These are phyloP conservation scores for Sesbania bispinosa DNA, from an alignment of 306 rosid genomes.

Conservation along the genomic window DNA sequence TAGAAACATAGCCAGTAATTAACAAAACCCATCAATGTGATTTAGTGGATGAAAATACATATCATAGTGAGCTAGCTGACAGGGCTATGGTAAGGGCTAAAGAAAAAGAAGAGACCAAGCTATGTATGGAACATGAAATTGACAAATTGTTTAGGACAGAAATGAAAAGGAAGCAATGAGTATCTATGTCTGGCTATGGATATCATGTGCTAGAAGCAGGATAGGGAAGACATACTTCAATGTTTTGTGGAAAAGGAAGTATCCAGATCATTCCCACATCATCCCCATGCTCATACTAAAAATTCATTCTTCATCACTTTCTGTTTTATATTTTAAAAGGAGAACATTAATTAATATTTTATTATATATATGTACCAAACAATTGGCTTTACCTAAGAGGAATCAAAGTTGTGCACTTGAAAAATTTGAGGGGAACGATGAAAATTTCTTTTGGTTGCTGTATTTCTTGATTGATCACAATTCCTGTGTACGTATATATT, in stretches of 20 bases:
- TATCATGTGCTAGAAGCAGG: conserved; percentile 17
- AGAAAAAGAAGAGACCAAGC: neutral
- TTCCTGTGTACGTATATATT: no score
- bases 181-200: neutral
- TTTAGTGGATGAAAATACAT: neutral
- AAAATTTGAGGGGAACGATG: no score
- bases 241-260: neutral
- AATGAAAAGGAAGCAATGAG: conserved; percentile 1
- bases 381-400: no score
- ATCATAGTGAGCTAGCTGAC: conserved; percentile 7
- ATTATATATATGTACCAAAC: no score
- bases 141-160: neutral
- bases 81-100: neutral
- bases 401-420: no score
- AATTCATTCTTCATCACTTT: neutral
- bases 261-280: conserved; percentile 14
- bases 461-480: no score
- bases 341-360: no score
- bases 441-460: no score
- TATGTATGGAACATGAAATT: neutral
- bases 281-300: neutral
- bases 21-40: neutral
- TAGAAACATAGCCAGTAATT: neutral
- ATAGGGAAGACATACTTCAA: conserved; percentile 6
- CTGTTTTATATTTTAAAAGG: no score